phyloP scores from a whole-genome alignment of 352 stramenopile species.

The Peronospora tabacina region DNA sequence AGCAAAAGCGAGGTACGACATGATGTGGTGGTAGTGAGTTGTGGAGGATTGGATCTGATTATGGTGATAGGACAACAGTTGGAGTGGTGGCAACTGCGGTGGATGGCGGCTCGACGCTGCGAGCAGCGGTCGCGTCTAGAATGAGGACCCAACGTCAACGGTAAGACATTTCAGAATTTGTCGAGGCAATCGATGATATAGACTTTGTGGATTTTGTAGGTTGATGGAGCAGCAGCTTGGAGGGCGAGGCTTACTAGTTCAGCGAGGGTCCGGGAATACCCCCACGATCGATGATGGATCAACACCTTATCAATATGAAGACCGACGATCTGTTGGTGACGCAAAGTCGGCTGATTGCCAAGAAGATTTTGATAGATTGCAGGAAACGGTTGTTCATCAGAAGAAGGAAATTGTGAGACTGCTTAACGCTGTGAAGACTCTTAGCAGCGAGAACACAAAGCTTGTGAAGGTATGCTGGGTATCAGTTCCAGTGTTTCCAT shows the following conservation, averaged over 20 bases:
- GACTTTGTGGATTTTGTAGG: slow-evolving; percentile 22
- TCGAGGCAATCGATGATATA: neutral
- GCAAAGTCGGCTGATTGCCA: slow-evolving; percentile 1
- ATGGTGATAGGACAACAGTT: slow-evolving; percentile 29
- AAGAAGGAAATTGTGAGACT: slow-evolving; percentile 80
- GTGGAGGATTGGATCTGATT: neutral
- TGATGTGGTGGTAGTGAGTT: neutral
- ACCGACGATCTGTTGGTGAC: slow-evolving; percentile 2
- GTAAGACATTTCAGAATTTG: slow-evolving; percentile 3
- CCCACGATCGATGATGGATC: slow-evolving; percentile 14
- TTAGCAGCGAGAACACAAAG: slow-evolving; percentile 79
- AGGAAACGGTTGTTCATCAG: slow-evolving; percentile 56
- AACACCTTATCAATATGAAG: slow-evolving; percentile 14
- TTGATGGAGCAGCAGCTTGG: slow-evolving; percentile 80
- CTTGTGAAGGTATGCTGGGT: slow-evolving; percentile 53
- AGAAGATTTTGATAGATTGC: slow-evolving; percentile 37
- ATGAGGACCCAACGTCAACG: slow-evolving; percentile 76
- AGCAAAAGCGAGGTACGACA: slow-evolving; percentile 43
- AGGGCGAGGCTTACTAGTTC: slow-evolving; percentile 31
- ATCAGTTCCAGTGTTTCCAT: neutral
- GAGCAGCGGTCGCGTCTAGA: slow-evolving; percentile 67
- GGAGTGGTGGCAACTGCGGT: slow-evolving; percentile 57
- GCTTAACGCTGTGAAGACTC: slow-evolving; percentile 76
- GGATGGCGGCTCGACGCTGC: slow-evolving; percentile 66
- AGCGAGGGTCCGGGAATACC: slow-evolving; percentile 12